A percentile compares a stretch with the other conserved stretches of the same genome.
Conservation (phyloP, 192 early-diverging fungal species). For the Jimgerdemannia flammicorona region DNA sequence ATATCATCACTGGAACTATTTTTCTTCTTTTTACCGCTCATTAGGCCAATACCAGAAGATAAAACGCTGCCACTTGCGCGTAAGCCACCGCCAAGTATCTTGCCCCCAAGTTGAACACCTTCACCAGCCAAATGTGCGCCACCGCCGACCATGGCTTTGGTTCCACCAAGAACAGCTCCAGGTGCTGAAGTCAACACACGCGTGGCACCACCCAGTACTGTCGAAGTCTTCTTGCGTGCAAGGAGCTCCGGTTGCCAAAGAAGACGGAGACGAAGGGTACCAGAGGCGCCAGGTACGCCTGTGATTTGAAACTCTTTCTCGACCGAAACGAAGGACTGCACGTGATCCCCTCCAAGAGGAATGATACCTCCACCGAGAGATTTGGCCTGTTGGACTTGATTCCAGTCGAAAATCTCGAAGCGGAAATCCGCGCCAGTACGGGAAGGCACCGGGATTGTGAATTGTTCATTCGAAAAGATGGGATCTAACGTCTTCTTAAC, state of each 20-base stretch:
- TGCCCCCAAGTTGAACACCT: slow-evolving; percentile 32
- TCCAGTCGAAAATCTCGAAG: slow-evolving; percentile 77
- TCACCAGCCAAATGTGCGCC: slow-evolving; percentile 45
- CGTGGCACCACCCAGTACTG: slow-evolving; percentile 22
- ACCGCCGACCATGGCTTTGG: slow-evolving; percentile 52
- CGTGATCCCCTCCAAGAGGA: slow-evolving; percentile 32
- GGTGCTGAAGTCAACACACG: slow-evolving; percentile 50
- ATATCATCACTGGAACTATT: slow-evolving; percentile 17
- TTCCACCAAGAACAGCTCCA: slow-evolving; percentile 50
- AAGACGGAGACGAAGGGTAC: slow-evolving; percentile 50
- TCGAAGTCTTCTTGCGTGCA: slow-evolving; percentile 28
- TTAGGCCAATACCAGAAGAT: slow-evolving; percentile 32
- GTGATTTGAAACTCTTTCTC: slow-evolving; percentile 16
- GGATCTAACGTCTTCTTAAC: slow-evolving; percentile 75
- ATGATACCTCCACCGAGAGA: slow-evolving; percentile 52
- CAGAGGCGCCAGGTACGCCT: slow-evolving; percentile 7
- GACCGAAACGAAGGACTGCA: slow-evolving; percentile 20
- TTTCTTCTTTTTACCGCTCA: slow-evolving; percentile 23
- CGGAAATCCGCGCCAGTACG: slow-evolving; percentile 51
- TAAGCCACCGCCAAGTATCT: slow-evolving; percentile 23
- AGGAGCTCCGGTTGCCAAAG: slow-evolving; percentile 53
- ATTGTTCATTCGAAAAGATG: slow-evolving; percentile 56
- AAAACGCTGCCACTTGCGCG: slow-evolving; percentile 18
- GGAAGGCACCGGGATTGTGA: slow-evolving; percentile 50
- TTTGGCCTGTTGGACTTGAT: slow-evolving; percentile 62